Base-by-base conservation (phyloP, 495 filamentous ascomycete genomes). In the Evernia prunastri region DNA sequence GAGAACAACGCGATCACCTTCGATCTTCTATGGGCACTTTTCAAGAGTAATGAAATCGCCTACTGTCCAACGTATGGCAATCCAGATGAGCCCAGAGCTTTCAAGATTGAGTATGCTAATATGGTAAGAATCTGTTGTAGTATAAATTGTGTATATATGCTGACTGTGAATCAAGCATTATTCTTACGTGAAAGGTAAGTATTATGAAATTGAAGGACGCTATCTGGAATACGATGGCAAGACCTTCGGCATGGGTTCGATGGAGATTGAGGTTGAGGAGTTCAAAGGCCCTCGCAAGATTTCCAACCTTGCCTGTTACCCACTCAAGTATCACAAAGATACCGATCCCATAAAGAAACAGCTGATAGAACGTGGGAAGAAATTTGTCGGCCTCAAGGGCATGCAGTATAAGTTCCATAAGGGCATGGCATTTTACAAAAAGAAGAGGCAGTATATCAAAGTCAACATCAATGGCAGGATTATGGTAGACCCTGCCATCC, bases 401-500 rank as follows among this genome's bases (percentile, higher is more conserved):
- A 90, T 92, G 81, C 87, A 93, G 68, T 96, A 96, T 76, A 88
- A 86, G 66, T 88, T 83, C 72, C 88, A 92, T 74, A 87, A 92
- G 61, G 92, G 81, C 17, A 81, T 83, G 79, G 92, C 88, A 0
- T 96, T 90, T 72, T 82, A 84, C 75, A 93, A 93, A 78, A 91
- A 89, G 75, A 90, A 90, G 78, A 84, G 86, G 64, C 74, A 81
- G 54, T 79, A 94, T 29, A 80, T 86, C 74, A 95, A 93, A 73
- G 85, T 96, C 76, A 91, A 91, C 65, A 88, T 95, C 77, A 94
- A 96, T 67, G 89, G 90, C 36, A 86, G 92, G 56, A 85, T 96
- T 66, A 96, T 96, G 92, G 81, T 96, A 42, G 92, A 97, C 71
- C 88, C 92, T 1, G 86, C 86, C 18, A 91, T 90, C 60, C 90